Percentiles rank a stretch among this genome's conserved stretches.
phyloP scores from a whole-genome alignment of 2,329 filamentous ascomycete genomes.

The Daldinia sp. region DNA sequence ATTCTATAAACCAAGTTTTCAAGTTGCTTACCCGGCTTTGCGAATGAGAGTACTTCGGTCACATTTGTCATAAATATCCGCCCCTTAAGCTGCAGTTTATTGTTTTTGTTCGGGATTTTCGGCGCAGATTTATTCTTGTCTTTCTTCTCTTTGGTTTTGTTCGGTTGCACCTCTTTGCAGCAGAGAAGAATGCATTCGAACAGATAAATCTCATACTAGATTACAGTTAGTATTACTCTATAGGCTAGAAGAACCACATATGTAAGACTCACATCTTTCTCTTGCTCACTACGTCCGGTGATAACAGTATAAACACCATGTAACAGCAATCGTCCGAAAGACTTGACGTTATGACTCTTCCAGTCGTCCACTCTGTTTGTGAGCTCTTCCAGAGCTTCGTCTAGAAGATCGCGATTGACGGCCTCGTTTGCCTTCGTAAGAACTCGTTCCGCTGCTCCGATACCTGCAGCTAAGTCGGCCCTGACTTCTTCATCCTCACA shows the following conservation, averaged over 20 bases:
- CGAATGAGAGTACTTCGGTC: conserved; percentile 88
- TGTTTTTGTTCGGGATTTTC: conserved; percentile 73
- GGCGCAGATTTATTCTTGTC: conserved; percentile 70
- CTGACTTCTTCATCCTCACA: conserved; percentile 78
- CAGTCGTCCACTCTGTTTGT: conserved; percentile 90
- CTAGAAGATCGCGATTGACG: conserved; percentile 86
- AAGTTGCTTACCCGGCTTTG: conserved; percentile 81
- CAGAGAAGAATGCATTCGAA: conserved; percentile 96
- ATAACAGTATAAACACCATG: conserved; percentile 93
- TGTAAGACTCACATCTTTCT: conserved; percentile 77
- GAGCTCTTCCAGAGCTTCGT: conserved; percentile 86
- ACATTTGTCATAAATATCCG: conserved; percentile 99
- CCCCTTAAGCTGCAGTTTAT: conserved; percentile 93
- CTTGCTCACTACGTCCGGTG: conserved; percentile 88
- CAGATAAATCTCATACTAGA: conserved; percentile 94
- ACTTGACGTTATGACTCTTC: conserved; percentile 91
- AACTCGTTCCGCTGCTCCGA: conserved; percentile 84
- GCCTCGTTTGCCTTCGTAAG: conserved; percentile 89
- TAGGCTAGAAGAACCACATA: conserved; percentile 49
- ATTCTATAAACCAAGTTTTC: conserved; percentile 18
- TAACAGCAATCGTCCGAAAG: conserved; percentile 89
- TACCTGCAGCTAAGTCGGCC: conserved; percentile 79
- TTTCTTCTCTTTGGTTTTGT: conserved; percentile 84
- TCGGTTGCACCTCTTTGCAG: conserved; percentile 92
- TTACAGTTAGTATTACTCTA: conserved; percentile 42